Conservation (phyloP, 176 grass and related monocot genomes). For the Musa acuminata region DNA sequence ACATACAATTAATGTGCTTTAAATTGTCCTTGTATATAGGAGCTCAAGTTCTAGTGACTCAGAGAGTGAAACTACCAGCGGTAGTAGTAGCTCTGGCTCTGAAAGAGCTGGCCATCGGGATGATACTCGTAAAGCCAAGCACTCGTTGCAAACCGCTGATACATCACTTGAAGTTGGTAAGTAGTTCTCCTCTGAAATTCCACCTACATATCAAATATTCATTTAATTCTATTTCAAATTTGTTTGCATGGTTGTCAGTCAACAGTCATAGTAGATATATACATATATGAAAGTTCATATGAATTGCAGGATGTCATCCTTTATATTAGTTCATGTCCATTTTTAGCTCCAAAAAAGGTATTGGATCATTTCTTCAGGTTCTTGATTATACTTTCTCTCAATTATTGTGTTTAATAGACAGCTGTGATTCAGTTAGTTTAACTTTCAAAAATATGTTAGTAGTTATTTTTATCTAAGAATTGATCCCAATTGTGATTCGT, state of each 20-base stretch:
- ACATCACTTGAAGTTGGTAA: slow-evolving; percentile 6
- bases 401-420: no score
- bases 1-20: background rate
- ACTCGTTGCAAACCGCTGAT: slow-evolving; percentile 4
- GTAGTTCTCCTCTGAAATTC: background rate
- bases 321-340: background rate
- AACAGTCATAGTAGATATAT: background rate
- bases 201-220: background rate
- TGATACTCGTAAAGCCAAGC: slow-evolving; percentile 15
- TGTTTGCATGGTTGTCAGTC: background rate
- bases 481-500: no score
- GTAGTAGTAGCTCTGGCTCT: slow-evolving; percentile 39
- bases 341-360: no score
- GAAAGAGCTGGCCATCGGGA: slow-evolving; percentile 14
- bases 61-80: slow-evolving; percentile 30
- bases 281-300: background rate
- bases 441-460: no score
- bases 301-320: background rate
- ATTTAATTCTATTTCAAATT: background rate
- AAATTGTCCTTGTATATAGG: slow-evolving; percentile 27
- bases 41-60: slow-evolving; percentile 51
- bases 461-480: no score
- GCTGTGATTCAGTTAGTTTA: no score
- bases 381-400: no score
- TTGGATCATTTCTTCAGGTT: no score